Evolutionary conservation across 1,284 basidiomycete genomes (phyloP).

Genomic region (Boletus semigastroideus): DNA sequence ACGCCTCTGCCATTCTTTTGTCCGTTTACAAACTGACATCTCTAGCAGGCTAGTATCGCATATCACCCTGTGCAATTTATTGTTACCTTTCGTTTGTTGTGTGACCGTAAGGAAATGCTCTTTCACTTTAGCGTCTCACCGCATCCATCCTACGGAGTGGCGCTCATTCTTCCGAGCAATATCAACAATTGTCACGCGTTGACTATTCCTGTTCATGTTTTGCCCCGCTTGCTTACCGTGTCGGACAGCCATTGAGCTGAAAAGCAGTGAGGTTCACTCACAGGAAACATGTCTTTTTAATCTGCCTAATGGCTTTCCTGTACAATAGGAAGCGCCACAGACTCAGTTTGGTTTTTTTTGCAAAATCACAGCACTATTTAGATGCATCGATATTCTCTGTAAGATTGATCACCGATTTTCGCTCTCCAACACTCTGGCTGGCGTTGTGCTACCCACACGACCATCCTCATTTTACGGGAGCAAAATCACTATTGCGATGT

Average conservation of each 20-base stretch:
- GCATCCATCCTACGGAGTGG: constrained; percentile 54
- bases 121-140: constrained; percentile 82
- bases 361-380: neutral
- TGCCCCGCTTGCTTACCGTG: constrained; percentile 43
- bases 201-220: constrained; percentile 38
- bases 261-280: constrained; percentile 55
- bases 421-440: constrained; percentile 90
- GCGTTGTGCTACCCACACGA: constrained; percentile 63
- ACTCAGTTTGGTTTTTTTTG: neutral
- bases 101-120: constrained; percentile 34
- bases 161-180: constrained; percentile 84
- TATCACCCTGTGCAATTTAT: constrained; percentile 30
- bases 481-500: constrained; percentile 43
- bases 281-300: constrained; percentile 45
- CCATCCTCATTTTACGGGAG: constrained; percentile 89
- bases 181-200: constrained; percentile 37
- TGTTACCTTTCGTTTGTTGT: constrained; percentile 16
- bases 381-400: constrained; percentile 2
- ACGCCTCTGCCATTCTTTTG: constrained; percentile 1
- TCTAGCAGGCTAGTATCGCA: constrained; percentile 23
- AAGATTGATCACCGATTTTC: neutral
- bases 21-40: constrained; percentile 2
- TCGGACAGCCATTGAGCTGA: constrained; percentile 23
- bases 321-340: constrained; percentile 15
- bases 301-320: neutral